Conservation (phyloP, 2,329 filamentous ascomycete genomes). For the Aspergillus hortae region DNA sequence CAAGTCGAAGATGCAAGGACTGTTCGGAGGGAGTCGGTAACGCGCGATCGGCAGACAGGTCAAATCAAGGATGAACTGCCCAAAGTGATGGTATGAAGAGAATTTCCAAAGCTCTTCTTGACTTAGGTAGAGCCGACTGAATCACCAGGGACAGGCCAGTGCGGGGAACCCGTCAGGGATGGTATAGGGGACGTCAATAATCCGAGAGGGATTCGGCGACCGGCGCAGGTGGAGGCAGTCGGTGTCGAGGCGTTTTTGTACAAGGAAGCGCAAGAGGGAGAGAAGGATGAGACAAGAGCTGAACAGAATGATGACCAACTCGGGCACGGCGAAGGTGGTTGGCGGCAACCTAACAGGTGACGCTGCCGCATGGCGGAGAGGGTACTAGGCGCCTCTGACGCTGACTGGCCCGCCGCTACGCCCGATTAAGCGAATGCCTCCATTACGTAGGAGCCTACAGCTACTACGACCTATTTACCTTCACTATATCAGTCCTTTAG, state of each 20-base stretch:
- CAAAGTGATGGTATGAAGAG: background rate
- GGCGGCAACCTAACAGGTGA: conserved; percentile 20
- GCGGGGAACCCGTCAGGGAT: background rate
- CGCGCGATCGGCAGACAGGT: background rate
- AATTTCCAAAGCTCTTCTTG: background rate
- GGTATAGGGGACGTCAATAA: background rate
- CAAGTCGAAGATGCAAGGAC: too few relatives aligned
- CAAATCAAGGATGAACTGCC: background rate
- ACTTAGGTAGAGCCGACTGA: background rate
- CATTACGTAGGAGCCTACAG: conserved; percentile 4
- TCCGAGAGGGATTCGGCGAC: too few relatives aligned
- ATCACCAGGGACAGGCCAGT: background rate
- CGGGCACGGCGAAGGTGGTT: background rate
- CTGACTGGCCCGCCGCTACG: conserved; percentile 12
- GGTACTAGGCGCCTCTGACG: conserved; percentile 4
- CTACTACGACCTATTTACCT: too few relatives aligned
- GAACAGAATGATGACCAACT: background rate
- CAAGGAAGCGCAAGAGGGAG: background rate
- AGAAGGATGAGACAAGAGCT: background rate
- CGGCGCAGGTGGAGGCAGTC: too few relatives aligned
- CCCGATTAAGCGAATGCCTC: conserved; percentile 13
- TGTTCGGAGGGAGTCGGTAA: too few relatives aligned
- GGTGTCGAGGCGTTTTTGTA: too few relatives aligned
- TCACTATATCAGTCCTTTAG: too few relatives aligned
- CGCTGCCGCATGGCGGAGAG: conserved; percentile 10